These are phyloP conservation scores for Tulasnella calospora DNA, from an alignment of 768 basidiomycete genomes.

Conservation along the genomic window DNA sequence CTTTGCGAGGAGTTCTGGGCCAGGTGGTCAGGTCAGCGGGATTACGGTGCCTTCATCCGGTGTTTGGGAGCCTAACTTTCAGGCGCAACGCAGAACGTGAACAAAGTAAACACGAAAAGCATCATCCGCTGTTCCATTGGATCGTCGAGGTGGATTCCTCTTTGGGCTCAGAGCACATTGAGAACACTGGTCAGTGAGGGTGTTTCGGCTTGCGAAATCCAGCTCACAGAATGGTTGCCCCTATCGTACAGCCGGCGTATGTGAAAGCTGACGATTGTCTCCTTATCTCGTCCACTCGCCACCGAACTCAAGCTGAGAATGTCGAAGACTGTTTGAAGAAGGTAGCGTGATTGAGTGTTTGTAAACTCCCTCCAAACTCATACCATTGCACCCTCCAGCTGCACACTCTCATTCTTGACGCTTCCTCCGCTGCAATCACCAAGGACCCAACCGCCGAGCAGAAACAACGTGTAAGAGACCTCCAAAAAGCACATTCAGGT, in stretches of 20 bases:
- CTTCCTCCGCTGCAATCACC: conserved; percentile 39
- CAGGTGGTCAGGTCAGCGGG: conserved; percentile 67
- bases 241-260: conserved; percentile 51
- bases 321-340: conserved; percentile 66
- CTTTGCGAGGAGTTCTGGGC: conserved; percentile 76
- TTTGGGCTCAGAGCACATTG: conserved; percentile 53
- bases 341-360: conserved; percentile 38
- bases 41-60: neutral
- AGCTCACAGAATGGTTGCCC: neutral
- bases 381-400: conserved; percentile 41
- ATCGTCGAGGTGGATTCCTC: conserved; percentile 57
- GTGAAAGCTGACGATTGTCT: conserved; percentile 64
- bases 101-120: conserved; percentile 83
- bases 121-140: conserved; percentile 57
- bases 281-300: conserved; percentile 60
- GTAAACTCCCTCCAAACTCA: conserved; percentile 3
- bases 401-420: conserved; percentile 47
- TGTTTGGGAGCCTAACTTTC: neutral
- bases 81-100: conserved; percentile 59
- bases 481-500: conserved; percentile 47
- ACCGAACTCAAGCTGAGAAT: conserved; percentile 75
- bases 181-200: conserved; percentile 45
- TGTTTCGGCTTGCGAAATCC: neutral
- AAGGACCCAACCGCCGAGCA: conserved; percentile 55
- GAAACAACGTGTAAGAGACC: conserved; percentile 48